Evolutionary conservation across 2,329 filamentous ascomycete genomes (phyloP), one percentile per base, ranked within the genome.

Genomic region (Nakataea oryzae): DNA sequence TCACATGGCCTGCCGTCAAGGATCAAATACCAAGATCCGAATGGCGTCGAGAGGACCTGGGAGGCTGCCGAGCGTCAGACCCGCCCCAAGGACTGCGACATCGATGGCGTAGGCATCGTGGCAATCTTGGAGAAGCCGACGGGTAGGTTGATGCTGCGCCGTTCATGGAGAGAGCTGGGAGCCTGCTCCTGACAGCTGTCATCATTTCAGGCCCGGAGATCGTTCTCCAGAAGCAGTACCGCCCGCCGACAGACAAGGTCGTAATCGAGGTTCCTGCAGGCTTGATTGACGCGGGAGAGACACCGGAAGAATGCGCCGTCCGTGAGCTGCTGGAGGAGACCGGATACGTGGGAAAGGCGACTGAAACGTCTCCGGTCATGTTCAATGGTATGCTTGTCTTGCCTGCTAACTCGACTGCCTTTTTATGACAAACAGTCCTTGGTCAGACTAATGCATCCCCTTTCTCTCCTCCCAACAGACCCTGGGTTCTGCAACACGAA

Each of bases 31-130:
- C 76, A 77, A 62, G 88, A 91, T 69, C 82, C 85, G 26, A 78
- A 80, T 41, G 85, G 84, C 66, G 75, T 76, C 21, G 72, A 76
- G 0, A 80, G 88, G 61, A 84, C 81, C 32, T 91, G 88, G 88
- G 88, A 92, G 70, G 88, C 86, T 0, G 86, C 86, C 21, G 86
- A 90, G 72, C 83, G 89, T n/a, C 80, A 80, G 32, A 91, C 88
- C 0, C 82, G 88, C 3, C 86, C 87, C 14, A 75, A 78, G 62
- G 78, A 74, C 65, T 79, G 79, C 63, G 82, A 84, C 41, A 86
- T 91, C 61, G 89, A 92, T 68, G 88, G 86, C 61, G 87, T 91
- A 17, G 87, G 87, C 64, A 89, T 92, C 63, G 79, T 90, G 21
- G 88, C 87, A 55, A 83, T 91, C 65, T 76, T 92, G 17, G 76